A percentile compares a stretch with the other conserved stretches of the same genome.
Conservation (phyloP, 2,329 filamentous ascomycete species). For the Cladosporium sp. region DNA sequence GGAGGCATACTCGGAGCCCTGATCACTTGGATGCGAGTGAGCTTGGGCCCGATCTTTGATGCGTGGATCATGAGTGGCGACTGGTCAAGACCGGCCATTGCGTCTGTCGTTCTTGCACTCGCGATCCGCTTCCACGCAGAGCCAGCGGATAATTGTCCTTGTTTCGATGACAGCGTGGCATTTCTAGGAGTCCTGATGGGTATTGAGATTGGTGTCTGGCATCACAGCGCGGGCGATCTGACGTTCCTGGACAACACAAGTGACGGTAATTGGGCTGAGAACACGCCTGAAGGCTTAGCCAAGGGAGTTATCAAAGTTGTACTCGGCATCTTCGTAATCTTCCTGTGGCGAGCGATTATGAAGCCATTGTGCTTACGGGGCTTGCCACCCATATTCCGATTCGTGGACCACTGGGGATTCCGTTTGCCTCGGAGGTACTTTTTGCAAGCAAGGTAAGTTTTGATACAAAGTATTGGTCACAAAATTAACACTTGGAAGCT, state of each 20-base stretch:
- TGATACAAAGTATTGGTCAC: background rate
- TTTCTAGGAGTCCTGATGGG: constrained; percentile 91
- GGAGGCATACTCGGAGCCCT: constrained; percentile 75
- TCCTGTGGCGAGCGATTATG: constrained; percentile 85
- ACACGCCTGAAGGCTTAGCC: constrained; percentile 60
- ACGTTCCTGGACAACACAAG: constrained; percentile 36
- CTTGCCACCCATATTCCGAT: constrained; percentile 83
- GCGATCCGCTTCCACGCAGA: constrained; percentile 85
- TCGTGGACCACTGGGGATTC: constrained; percentile 77
- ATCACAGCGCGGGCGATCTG: constrained; percentile 51
- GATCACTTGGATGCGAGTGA: constrained; percentile 59
- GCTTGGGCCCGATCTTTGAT: constrained; percentile 64
- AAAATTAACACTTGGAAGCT: no score
- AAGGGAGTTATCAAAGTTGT: constrained; percentile 69
- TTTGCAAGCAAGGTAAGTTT: constrained; percentile 71
- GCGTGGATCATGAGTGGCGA: constrained; percentile 67
- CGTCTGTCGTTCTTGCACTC: constrained; percentile 67
- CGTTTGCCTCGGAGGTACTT: constrained; percentile 89
- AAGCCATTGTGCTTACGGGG: constrained; percentile 78
- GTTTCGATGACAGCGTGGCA: constrained; percentile 92
- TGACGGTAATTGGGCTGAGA: constrained; percentile 35
- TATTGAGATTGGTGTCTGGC: constrained; percentile 80
- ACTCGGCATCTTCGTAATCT: constrained; percentile 79
- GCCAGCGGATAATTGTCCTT: constrained; percentile 93
- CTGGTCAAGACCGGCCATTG: constrained; percentile 64